A percentile compares a stretch with the other conserved stretches of the same genome.
Evolutionary conservation across 176 grass and related monocot species (phyloP).

Genomic region (Avena sativa): DNA sequence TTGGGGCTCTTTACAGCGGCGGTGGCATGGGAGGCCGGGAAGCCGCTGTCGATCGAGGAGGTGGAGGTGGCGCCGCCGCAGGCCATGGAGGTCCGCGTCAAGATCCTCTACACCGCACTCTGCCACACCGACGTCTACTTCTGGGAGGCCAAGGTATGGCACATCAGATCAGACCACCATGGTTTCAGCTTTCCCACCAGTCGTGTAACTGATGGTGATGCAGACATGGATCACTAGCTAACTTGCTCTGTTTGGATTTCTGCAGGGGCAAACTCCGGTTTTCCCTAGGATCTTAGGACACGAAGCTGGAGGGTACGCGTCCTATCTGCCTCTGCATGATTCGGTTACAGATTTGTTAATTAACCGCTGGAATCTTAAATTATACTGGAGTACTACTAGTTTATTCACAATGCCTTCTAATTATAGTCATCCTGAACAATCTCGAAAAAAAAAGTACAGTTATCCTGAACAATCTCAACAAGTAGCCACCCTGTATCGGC

Average conservation of each 20-base stretch:
- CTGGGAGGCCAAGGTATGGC: conserved; percentile 86
- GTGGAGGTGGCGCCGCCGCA: conserved; percentile 91
- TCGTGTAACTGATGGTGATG: neutral
- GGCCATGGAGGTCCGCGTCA: conserved; percentile 87
- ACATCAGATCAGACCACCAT: neutral
- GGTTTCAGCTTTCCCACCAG: neutral
- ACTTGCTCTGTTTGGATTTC: conserved; percentile 7
- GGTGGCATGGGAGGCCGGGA: conserved; percentile 90
- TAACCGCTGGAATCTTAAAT: no score
- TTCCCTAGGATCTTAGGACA: conserved; percentile 91
- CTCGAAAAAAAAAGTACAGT: no score
- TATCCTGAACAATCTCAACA: no score
- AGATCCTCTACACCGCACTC: conserved; percentile 84
- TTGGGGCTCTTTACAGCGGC: conserved; percentile 47
- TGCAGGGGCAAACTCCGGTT: conserved; percentile 83
- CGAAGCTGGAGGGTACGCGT: conserved; percentile 78
- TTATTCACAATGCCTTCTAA: neutral
- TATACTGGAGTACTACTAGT: no score
- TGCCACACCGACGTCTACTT: conserved; percentile 97
- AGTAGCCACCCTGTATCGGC: neutral
- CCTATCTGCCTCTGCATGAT: no score
- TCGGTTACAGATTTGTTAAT: no score
- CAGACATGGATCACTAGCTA: neutral
- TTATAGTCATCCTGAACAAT: neutral
- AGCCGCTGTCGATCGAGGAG: conserved; percentile 84